Evolutionary conservation across 108 stramenopile genomes (phyloP).

Genomic region (Skeletonema marinoi): DNA sequence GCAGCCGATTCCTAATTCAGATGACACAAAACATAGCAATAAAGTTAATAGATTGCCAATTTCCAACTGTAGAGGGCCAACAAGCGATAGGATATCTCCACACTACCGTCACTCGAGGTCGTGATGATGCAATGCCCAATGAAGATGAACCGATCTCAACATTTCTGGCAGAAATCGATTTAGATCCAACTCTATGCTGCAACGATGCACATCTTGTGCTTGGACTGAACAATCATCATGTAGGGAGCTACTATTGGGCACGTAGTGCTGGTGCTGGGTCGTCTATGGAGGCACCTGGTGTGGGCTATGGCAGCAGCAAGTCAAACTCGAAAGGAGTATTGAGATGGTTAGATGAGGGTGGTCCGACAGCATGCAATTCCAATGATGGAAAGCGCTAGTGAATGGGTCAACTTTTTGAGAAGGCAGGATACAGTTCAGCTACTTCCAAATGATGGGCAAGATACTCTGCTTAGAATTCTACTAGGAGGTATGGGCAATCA

Average conservation of each 20-base stretch:
- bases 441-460: conserved; percentile 51
- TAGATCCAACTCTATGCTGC: conserved; percentile 29
- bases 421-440: conserved; percentile 74
- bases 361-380: conserved; percentile 59
- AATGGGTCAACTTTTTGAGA: conserved; percentile 78
- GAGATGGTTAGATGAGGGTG: conserved; percentile 44
- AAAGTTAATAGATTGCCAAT: conserved; percentile 26
- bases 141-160: conserved; percentile 49
- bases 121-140: conserved; percentile 25
- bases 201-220: conserved; percentile 50
- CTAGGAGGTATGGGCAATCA: conserved; percentile 8
- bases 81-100: conserved; percentile 47
- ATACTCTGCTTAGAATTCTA: conserved; percentile 26
- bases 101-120: conserved; percentile 36
- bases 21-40: neutral
- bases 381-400: conserved; percentile 80
- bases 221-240: conserved; percentile 82
- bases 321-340: conserved; percentile 18
- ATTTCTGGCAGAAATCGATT: conserved; percentile 56
- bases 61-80: conserved; percentile 31
- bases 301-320: conserved; percentile 32
- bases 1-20: conserved; percentile 19
- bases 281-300: conserved; percentile 72
- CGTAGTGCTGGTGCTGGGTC: conserved; percentile 70
- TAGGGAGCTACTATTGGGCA: conserved; percentile 83